Evolutionary conservation across 2,329 filamentous ascomycete genomes (phyloP), one percentile per base, ranked within the genome.

Genomic region (Cadophora sp.): DNA sequence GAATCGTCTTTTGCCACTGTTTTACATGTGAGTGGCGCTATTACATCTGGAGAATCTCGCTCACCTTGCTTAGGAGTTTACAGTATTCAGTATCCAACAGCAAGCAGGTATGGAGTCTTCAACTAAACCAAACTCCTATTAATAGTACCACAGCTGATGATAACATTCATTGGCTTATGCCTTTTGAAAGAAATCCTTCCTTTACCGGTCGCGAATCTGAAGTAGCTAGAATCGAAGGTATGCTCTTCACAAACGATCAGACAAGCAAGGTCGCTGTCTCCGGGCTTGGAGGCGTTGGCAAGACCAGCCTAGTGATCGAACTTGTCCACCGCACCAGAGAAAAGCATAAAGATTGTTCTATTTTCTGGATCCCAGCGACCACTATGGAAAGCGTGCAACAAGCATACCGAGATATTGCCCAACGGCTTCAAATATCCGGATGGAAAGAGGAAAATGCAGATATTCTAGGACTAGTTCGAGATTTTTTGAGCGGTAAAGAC

Each of bases 351-450:
- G 75, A 77, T 4, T 81, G 74, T 60, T 80, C 78, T 0, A 72
- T 85, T 61, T 79, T 84, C 68, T 84, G 80, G 82, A 75, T 83
- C 5, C 77, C 80, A 4, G 80, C 78, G 8, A 73, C 76, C 30
- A 81, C 78, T 66, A 66, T 70, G n/a, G 78, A 76, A 18, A 79
- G 72, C 39, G 48, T 69, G 36, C 39, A 69, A 30, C 30, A 64
- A 39, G 66, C 73, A 0, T 76, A 9, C 65, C 82, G 4, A 79
- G 82, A 59, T 81, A 81, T 66, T 30, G 78, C 39, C 69, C 71
- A 51, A 71, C 70, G n/a, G 20, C 59, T 64, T 18, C 1, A 36
- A 6, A 66, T 72, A 50, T n/a, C 67, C 11, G 67, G 68, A 3
- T 66, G 3, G n/a, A 50, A 67, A 13, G 59, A 72, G 13, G 30